Evolutionary conservation across 2,329 filamentous ascomycete genomes (phyloP).

Genomic region (Dactylellina cionopaga): DNA sequence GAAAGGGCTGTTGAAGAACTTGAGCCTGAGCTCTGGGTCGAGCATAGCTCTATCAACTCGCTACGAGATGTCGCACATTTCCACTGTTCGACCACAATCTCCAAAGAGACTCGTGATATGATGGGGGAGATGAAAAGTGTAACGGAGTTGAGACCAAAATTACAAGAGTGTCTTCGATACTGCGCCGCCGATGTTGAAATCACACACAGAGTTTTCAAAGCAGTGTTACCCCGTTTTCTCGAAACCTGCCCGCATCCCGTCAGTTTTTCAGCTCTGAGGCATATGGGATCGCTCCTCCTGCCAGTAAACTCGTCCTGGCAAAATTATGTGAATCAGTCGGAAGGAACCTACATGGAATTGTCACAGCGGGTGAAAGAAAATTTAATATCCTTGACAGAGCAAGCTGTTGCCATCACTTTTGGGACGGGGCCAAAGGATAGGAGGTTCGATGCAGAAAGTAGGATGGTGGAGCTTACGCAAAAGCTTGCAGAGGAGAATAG

Average conservation of each 20-base stretch:
- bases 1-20: slow-evolving; percentile 76
- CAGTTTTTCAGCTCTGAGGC: slow-evolving; percentile 91
- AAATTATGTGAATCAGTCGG: slow-evolving; percentile 81
- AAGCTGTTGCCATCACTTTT: slow-evolving; percentile 67
- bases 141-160: slow-evolving; percentile 64
- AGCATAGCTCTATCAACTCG: slow-evolving; percentile 93
- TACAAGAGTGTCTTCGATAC: slow-evolving; percentile 89
- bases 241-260: slow-evolving; percentile 94
- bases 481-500: not conserved
- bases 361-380: slow-evolving; percentile 81
- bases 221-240: slow-evolving; percentile 89
- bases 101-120: slow-evolving; percentile 85
- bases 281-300: slow-evolving; percentile 91
- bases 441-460: not conserved
- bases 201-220: slow-evolving; percentile 92
- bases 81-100: slow-evolving; percentile 88
- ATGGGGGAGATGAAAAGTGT: slow-evolving; percentile 83
- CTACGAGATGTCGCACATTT: slow-evolving; percentile 95
- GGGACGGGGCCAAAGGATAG: slow-evolving; percentile 1
- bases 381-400: slow-evolving; percentile 76
- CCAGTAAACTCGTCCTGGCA: slow-evolving; percentile 91
- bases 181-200: slow-evolving; percentile 93
- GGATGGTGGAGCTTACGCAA: not conserved
- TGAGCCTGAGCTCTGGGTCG: slow-evolving; percentile 95
- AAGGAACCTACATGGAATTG: slow-evolving; percentile 81